Base-by-base conservation (phyloP, 2,329 filamentous ascomycete genomes). In the Lecanicillium sp. region DNA sequence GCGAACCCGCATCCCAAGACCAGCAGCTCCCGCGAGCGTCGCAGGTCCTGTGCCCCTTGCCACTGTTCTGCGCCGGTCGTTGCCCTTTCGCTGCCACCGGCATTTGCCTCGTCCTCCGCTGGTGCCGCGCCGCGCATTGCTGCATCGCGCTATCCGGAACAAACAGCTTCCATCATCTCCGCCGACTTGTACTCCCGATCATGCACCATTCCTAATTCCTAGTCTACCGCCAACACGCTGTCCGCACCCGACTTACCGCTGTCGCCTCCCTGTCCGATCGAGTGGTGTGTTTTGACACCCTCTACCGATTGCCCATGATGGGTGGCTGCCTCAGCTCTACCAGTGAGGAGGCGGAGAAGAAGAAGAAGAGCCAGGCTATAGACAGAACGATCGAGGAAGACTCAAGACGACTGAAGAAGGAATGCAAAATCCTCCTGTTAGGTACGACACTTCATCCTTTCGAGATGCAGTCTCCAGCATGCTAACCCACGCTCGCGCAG, bases 401-500 rank as follows among this genome's bases (percentile, higher is more conserved):
- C 63, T 94, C 88, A 37, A 87, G 87, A 63, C 79, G 85, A 61
- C 71, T 97, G 71, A 81, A 89, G 61, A 79, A 88, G 70, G 92
- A 98, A 84, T 97, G 92, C 87, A 98, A 98, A 69, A 97, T 98
- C 51, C 68, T 98, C 45, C 71, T 98, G 39, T 72, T 98, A 53
- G 92, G 92, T 97, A 79, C 49, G 78, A 34, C 20, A 39, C 34
- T 44, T 25, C 49, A 45, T 22, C 33, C 40, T 28, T 31, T 29
- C 13, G 25, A 20, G n/a, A 14, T 36, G 35, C 34, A 33, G 12
- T 15, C 17, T 29, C 29, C 17, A 17, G 14, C 27, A 44, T 20
- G 42, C 51, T 54, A 35, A 55, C 45, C 15, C n/a, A 29, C 10
- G 25, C 40, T 22, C 17, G 1, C 17, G 49, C 60, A 96, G 92